Evolutionary conservation across 169 alveolate species (phyloP).

Genomic region (Eimeria sp.): DNA sequence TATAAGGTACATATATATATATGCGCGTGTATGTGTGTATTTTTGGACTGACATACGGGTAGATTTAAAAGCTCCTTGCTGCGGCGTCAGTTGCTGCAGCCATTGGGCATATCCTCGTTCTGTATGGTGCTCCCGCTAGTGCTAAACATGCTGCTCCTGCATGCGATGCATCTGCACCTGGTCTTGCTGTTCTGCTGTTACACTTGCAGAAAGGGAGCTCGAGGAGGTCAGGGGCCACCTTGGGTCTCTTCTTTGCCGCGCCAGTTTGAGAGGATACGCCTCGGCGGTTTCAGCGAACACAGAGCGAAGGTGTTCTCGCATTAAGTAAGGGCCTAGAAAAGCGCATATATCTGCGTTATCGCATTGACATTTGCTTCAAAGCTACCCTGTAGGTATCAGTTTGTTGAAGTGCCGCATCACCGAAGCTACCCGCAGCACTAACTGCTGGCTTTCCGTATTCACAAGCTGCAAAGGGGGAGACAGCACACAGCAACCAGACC

Average conservation of each 20-base stretch:
- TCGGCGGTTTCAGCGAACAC: background rate
- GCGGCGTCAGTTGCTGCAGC: background rate
- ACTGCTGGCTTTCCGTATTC: background rate
- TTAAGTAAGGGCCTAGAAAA: background rate
- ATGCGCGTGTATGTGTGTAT: background rate
- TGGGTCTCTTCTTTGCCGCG: constrained; percentile 50
- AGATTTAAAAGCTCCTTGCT: background rate
- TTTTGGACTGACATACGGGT: background rate
- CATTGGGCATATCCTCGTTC: background rate
- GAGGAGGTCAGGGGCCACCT: constrained; percentile 68
- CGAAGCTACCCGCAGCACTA: background rate
- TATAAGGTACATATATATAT: background rate
- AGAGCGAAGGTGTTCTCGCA: constrained; percentile 33
- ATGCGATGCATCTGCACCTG: no score
- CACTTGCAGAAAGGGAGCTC: constrained; percentile 35
- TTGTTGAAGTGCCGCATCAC: background rate
- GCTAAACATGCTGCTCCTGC: background rate
- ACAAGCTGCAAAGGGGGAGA: background rate
- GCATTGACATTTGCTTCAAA: background rate
- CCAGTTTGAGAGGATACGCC: constrained; percentile 35
- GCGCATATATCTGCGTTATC: background rate
- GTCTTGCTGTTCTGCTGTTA: background rate
- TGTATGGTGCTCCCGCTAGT: no score
- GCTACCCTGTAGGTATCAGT: background rate
- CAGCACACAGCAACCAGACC: background rate